A percentile compares a stretch with the other conserved stretches of the same genome.
These are phyloP conservation scores for Aspergillus ruber DNA, from an alignment of 2,329 filamentous ascomycete species.

Conservation along the genomic window DNA sequence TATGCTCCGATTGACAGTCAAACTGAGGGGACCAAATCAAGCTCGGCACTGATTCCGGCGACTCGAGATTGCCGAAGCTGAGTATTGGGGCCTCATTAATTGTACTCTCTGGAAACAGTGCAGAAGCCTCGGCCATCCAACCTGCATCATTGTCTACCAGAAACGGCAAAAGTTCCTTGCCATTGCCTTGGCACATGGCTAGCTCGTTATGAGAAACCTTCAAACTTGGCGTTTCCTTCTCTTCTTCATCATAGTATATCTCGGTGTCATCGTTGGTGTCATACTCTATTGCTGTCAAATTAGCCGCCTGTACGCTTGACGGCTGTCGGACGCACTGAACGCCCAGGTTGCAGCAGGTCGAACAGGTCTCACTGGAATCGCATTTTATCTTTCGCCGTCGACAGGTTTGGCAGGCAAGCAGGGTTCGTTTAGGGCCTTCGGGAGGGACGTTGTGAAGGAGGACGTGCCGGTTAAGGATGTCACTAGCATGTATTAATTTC, in stretches of 20 bases:
- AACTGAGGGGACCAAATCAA: neutral
- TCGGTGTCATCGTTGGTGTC: neutral
- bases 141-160: neutral
- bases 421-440: neutral
- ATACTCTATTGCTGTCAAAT: neutral
- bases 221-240: neutral
- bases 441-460: neutral
- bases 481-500: neutral
- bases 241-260: neutral
- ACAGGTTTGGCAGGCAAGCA: neutral
- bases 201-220: neutral
- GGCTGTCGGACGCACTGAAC: neutral
- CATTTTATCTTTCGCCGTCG: neutral
- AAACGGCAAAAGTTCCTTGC: neutral
- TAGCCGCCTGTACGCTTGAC: neutral
- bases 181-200: neutral
- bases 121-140: neutral
- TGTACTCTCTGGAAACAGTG: neutral
- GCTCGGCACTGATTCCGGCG: neutral
- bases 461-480: neutral
- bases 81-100: neutral
- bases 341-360: neutral
- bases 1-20: neutral
- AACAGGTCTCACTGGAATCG: neutral
- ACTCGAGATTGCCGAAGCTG: neutral